Evolutionary conservation across 2,329 filamentous ascomycete genomes (phyloP), one percentile per base, ranked within the genome.

Genomic region (Aaosphaeria arxii): DNA sequence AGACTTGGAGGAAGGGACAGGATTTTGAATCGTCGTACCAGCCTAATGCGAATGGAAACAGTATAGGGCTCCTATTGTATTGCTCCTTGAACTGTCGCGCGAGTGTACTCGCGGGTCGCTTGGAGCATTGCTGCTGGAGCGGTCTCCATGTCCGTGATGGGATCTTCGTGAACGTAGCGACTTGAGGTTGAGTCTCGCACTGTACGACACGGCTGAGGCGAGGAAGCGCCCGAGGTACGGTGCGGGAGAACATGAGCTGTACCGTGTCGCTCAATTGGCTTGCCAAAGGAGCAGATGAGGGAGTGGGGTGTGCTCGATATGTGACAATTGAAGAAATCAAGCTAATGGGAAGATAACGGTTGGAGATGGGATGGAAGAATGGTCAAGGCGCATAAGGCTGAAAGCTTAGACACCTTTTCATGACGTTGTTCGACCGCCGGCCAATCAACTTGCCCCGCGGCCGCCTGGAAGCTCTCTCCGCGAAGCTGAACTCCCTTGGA

Each of bases 21-120:
- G 17, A 24, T 24, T 24, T 24, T 24, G 36, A 11, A 13, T 39
- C 11, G 11, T 5, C 57, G 30, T 55, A 68, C 66, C 53, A 52
- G 31, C 61, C 54, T 13, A 66, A 46, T 6, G 66, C 68, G 44
- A 69, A 55, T 4, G 71, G 63, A 36, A 76, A 67, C 30, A 69
- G 49, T 39, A 75, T 52, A 1, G 75, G 75, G 43, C 72, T 69
- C 32, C 63, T 57, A 4, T 53, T 57, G 48, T 63, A 71, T 28
- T 76, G 65, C 11, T 66, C 63, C 28, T 58, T 58, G 45, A 64
- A 64, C 29, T 60, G 55, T 24, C 50, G 54, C 6, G 59, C 47
- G 28, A 66, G 48, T 31, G 59, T 62, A 5, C 64, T 65, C 39
- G 47, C 46, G 44, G 69, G 49, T n/a, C 66, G 63, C 47, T 58